Evolutionary conservation across 805 yeast genomes (phyloP).

Genomic region (Nakazawaea laoshanensis): DNA sequence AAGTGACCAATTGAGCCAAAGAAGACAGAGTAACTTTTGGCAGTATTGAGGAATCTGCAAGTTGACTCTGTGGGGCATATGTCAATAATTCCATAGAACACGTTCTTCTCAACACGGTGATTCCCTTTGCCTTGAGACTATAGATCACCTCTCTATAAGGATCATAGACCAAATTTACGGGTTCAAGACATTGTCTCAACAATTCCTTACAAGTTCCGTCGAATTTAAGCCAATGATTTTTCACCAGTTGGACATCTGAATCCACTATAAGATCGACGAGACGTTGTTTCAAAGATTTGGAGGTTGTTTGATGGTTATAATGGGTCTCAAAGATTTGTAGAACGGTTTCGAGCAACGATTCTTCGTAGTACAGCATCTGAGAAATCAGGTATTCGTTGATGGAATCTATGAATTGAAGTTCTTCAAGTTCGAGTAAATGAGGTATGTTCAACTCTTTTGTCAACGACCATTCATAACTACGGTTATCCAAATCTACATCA

Average conservation of each 20-base stretch:
- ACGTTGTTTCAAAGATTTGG: slow-evolving; percentile 2
- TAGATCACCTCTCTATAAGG: slow-evolving; percentile 20
- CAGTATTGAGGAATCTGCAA: neutral
- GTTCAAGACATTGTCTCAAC: slow-evolving; percentile 50
- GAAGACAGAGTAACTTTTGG: neutral
- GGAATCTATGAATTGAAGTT: slow-evolving; percentile 8
- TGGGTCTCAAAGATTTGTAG: slow-evolving; percentile 41
- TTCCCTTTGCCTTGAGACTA: slow-evolving; percentile 25
- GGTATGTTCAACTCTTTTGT: slow-evolving; percentile 19
- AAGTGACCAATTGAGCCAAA: slow-evolving; percentile 17
- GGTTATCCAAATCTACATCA: slow-evolving; percentile 18
- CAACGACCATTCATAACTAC: slow-evolving; percentile 28
- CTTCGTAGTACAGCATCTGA: slow-evolving; percentile 39
- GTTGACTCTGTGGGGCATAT: neutral
- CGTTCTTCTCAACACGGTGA: slow-evolving; percentile 25
- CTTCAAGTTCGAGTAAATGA: no score
- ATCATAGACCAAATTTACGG: slow-evolving; percentile 40
- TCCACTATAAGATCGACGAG: slow-evolving; percentile 13
- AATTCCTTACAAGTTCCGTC: slow-evolving; percentile 68
- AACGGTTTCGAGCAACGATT: slow-evolving; percentile 42
- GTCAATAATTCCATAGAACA: slow-evolving; percentile 12
- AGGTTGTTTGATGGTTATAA: slow-evolving; percentile 15
- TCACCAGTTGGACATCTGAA: slow-evolving; percentile 24
- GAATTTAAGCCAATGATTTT: slow-evolving; percentile 58
- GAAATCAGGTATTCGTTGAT: slow-evolving; percentile 30